These are phyloP conservation scores for Didymella exigua DNA, from an alignment of 2,329 filamentous ascomycete genomes.

Conservation along the genomic window DNA sequence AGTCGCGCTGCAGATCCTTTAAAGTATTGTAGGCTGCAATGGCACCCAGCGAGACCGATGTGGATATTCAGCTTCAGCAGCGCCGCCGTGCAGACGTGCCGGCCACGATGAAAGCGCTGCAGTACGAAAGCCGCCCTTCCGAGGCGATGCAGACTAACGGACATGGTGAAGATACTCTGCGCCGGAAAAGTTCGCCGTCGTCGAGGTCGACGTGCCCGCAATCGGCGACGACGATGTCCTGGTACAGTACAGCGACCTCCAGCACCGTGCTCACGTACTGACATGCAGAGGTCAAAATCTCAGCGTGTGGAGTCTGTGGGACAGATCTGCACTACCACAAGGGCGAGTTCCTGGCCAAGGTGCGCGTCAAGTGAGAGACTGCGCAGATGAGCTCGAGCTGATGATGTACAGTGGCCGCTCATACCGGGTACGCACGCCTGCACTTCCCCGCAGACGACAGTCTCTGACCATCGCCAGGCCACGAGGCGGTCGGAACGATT, in stretches of 20 bases:
- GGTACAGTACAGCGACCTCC: constrained; percentile 6
- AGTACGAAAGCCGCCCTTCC: constrained; percentile 14
- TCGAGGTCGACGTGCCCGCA: constrained; percentile 23
- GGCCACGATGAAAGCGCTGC: constrained; percentile 31
- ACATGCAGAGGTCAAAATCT: constrained; percentile 27
- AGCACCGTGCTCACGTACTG: neutral
- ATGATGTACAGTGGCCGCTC: constrained; percentile 24
- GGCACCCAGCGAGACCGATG: neutral
- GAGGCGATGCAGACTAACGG: neutral
- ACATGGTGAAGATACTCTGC: constrained; percentile 31
- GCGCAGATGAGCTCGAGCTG: neutral
- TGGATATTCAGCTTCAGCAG: neutral
- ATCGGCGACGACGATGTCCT: constrained; percentile 32
- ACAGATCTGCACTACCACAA: constrained; percentile 37
- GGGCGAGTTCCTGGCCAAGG: constrained; percentile 33
- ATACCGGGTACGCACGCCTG: constrained; percentile 23
- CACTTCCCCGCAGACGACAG: neutral
- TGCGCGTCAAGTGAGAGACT: neutral
- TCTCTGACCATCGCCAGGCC: constrained; percentile 50
- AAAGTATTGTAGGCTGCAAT: neutral
- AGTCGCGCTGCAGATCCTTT: neutral
- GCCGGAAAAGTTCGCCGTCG: constrained; percentile 28
- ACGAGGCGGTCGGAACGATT: constrained; percentile 71
- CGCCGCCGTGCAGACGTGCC: constrained; percentile 14
- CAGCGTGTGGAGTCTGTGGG: constrained; percentile 33